Evolutionary conservation across 2,329 filamentous ascomycete species (phyloP), one percentile per base, ranked within the genome.

Genomic region (Pestalotiopsis sp.): DNA sequence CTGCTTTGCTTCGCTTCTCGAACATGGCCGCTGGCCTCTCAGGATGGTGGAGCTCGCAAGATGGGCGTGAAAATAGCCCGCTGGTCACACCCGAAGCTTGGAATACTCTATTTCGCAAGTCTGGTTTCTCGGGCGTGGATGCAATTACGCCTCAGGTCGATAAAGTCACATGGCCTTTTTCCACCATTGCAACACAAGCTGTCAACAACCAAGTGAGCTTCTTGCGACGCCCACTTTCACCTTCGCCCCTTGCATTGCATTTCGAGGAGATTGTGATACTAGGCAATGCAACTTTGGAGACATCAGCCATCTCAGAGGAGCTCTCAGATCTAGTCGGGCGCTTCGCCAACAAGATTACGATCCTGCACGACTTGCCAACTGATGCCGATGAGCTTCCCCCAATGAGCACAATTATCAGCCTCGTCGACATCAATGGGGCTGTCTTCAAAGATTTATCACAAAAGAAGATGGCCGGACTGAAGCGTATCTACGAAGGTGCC

Each of bases 371-470:
- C 57, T 31, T 60, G n/a, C 57, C 57, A 11, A 60, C 20, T 23
- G 57, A 60, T 13, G 20, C n/a, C n/a, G 57, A 60, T 14, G 57
- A 13, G 11, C 23, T 60, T 4, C 14, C 13, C 57, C 20, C 57
- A 31, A 23, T 60, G n/a, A 60, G 57, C 57, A 60, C 57, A 4
- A n/a, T 60, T 23, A 56, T 78, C 56, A 69, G 45, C 58, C 67
- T 78, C 6, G 68, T 70, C 11, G 77, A 79, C 13, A 70, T 79
- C 25, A 80, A 81, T 67, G 70, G 73, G 17, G 76, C 78, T 2
- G 65, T 76, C 3, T 75, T 81, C 63, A 70, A 75, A 38, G 64
- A 65, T 25, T 66, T 71, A 41, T 69, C 68, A 17, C 36, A 57
- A 45, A 65, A 64, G 4, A 69, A 69, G 56, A 71, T 70, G 41